phyloP scores from a whole-genome alignment of 2,329 filamentous ascomycete genomes.

The Colletotrichum sp. region DNA sequence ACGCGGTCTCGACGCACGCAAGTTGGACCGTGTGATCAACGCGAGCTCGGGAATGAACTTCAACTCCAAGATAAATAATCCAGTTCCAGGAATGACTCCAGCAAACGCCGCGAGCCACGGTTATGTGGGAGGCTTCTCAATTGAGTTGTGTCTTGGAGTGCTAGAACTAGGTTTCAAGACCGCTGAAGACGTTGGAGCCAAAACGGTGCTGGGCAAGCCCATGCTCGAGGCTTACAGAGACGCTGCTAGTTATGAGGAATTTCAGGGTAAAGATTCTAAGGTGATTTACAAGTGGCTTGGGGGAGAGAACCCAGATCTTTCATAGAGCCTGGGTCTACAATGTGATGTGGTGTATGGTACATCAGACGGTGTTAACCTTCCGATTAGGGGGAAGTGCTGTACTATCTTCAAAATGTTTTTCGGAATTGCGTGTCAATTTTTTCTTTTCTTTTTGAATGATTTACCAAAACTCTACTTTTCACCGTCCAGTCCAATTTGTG shows the following conservation, averaged over 20 bases:
- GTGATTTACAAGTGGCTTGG: neutral
- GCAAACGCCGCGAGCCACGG: conserved; percentile 15
- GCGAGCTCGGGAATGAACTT: conserved; percentile 17
- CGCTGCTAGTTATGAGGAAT: neutral
- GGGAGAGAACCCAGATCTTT: neutral
- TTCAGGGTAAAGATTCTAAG: neutral
- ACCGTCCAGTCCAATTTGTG: neutral
- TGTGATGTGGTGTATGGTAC: neutral
- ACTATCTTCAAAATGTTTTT: neutral
- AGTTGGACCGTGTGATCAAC: conserved; percentile 17
- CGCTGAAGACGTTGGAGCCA: neutral
- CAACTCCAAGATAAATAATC: neutral
- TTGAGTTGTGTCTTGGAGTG: conserved; percentile 21
- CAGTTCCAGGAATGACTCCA: neutral
- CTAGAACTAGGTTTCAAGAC: conserved; percentile 11
- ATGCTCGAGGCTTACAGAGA: neutral
- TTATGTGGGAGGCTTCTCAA: conserved; percentile 1
- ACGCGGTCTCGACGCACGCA: conserved; percentile 3
- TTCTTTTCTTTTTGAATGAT: neutral
- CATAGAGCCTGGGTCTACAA: neutral
- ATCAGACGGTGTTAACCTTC: neutral
- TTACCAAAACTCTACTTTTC: neutral
- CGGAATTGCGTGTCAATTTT: neutral
- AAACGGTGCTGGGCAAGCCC: neutral
- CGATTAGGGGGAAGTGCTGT: neutral